Evolutionary conservation across 352 stramenopile species (phyloP).

Genomic region (Phytopythium oedochilum): DNA sequence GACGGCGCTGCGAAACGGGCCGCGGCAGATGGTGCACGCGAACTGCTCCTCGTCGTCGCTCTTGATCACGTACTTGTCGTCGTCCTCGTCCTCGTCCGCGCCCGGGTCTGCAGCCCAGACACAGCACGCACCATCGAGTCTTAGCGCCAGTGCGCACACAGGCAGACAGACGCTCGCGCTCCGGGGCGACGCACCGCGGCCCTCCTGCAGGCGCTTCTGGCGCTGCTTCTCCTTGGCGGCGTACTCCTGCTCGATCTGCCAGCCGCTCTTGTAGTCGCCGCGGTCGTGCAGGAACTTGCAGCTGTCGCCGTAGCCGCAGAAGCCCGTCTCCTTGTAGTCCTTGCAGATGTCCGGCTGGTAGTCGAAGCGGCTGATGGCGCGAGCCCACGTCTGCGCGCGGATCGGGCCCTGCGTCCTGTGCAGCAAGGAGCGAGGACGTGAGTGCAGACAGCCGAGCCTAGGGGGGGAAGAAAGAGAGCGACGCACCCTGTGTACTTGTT

Average conservation of each 20-base stretch:
- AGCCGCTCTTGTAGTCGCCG: conserved; percentile 97
- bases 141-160: too few species aligned
- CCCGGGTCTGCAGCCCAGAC: conserved; percentile 15
- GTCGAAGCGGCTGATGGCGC: conserved; percentile 95
- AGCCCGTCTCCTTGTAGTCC: conserved; percentile 99
- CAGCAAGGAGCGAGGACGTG: too few species aligned
- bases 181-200: conserved; percentile 20
- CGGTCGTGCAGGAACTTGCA: conserved; percentile 99
- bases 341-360: conserved; percentile 99
- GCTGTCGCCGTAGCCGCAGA: conserved; percentile 95
- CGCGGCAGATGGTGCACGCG: conserved; percentile 94
- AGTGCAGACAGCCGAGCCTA: too few species aligned
- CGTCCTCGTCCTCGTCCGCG: conserved; percentile 52
- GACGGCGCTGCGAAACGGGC: conserved; percentile 91
- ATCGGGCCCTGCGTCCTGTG: conserved; percentile 92
- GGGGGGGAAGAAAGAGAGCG: not conserved
- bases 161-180: not conserved
- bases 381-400: conserved; percentile 91
- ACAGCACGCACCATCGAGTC: too few species aligned
- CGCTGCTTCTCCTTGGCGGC: conserved; percentile 90
- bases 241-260: conserved; percentile 96
- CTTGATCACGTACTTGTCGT: conserved; percentile 60
- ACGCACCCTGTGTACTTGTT: conserved; percentile 87
- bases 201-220: conserved; percentile 65
- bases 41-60: conserved; percentile 85